Conservation (phyloP, 2,329 filamentous ascomycete species). For the Thelonectria rubi region DNA sequence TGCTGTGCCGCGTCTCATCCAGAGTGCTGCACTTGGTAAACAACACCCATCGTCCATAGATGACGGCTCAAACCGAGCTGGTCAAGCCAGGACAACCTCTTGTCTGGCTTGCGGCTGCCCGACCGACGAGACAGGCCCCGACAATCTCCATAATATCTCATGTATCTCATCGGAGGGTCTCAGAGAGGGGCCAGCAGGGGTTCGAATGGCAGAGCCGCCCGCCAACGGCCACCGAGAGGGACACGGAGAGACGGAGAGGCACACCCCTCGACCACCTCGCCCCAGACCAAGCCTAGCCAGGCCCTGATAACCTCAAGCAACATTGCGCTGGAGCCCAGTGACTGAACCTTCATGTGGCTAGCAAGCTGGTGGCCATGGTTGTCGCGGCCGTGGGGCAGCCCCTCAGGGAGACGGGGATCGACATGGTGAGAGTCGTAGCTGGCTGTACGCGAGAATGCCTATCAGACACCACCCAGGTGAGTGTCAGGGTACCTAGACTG, state of each 20-base stretch:
- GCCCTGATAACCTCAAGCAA: conserved; percentile 10
- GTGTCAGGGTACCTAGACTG: too few relatives aligned
- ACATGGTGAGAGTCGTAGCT: not conserved
- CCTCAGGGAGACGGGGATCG: not conserved
- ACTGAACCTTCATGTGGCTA: conserved; percentile 40
- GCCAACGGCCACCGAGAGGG: conserved; percentile 5
- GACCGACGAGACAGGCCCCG: conserved; percentile 6
- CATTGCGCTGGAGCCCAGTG: conserved; percentile 35
- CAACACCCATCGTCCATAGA: not conserved
- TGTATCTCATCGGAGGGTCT: conserved; percentile 17
- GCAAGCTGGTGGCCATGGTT: conserved; percentile 8
- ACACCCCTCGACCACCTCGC: not conserved
- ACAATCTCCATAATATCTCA: conserved; percentile 4
- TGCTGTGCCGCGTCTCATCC: not conserved
- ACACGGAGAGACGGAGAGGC: not conserved
- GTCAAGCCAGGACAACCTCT: not conserved
- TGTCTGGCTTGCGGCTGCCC: conserved; percentile 3
- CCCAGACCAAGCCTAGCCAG: not conserved
- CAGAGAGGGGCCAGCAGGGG: conserved; percentile 11
- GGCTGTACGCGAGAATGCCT: too few relatives aligned
- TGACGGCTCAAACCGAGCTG: not conserved
- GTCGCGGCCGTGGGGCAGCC: conserved; percentile 5
- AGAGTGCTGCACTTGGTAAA: not conserved
- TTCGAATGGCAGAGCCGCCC: conserved; percentile 17
- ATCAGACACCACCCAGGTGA: too few relatives aligned